Evolutionary conservation across 768 basidiomycete species (phyloP), one percentile per base, ranked within the genome.

Genomic region (Trametes elegans): DNA sequence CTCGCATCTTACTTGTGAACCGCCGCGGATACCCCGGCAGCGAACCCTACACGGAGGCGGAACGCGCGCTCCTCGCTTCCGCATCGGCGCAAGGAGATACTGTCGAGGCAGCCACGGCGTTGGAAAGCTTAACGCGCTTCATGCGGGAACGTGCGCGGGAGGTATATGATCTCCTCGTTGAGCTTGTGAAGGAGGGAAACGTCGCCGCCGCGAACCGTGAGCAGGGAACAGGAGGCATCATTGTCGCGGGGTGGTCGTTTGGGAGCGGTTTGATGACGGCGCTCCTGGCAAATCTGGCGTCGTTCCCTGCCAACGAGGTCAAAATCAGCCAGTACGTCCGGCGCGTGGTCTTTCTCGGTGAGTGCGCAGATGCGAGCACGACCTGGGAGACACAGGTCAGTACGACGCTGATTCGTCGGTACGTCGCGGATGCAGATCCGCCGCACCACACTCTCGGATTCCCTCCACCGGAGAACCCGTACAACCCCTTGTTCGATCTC

Each of bases 1-100:
- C 57, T 0, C 61, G 65, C 8, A 31, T 64, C 16, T 41, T 66
- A 21, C 35, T 53, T 11, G 32, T 64, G 9, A 66, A 62, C 43
- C 57, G 62, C 7, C 62, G 63, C 1, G 65, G 62, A 45, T 66
- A 64, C 36, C 62, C 57, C 3, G 58, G 58, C 3, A 53, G 62
- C 9, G 39, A 44, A 10, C 60, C 60, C n/a, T 60, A 45, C 43
- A 40, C 47, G 0, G 43, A 35, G 13, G 41, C 40, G 1, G 65
- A 66, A 23, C 49, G 53, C n/a, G 54, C 42, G 18, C 34, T 52
- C 21, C 31, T 61, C 16, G 36, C 16, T 26, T 5, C 24, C 18
- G 18, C 16, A 14, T 14, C 41, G 11, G 28, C 38, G 18, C n/a
- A n/a, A n/a, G n/a, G n/a, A n/a, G n/a, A n/a, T n/a, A n/a, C n/a